Evolutionary conservation across 805 yeast species (phyloP), one percentile per base, ranked within the genome.

Genomic region (Debaryomyces hansenii): DNA sequence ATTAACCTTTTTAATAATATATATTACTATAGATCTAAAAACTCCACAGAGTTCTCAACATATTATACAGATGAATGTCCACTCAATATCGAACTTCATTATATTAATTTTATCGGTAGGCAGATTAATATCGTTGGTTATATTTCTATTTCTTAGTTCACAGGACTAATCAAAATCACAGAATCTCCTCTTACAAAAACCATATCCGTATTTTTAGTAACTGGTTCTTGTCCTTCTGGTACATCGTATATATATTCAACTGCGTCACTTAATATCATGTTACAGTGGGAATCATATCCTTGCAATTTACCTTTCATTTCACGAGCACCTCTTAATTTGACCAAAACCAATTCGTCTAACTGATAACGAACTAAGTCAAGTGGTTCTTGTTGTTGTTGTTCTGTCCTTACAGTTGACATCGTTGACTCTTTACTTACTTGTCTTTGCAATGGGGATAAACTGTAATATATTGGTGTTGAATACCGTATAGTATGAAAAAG

Each of bases 111-210:
- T 24, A 37, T 34, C 5, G 18, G 35, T 36, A 35, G 31, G 20
- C 24, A 31, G 20, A 14, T 35, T 20, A 4, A n/a, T 37, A 37
- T 14, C 14, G 7, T 20, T 37, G 27, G 7, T 20, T 37, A 10
- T 37, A 20, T 9, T 24, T 21, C 8, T 35, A 11, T 24, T 18
- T 37, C n/a, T 37, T 54, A 62, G 24, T 57, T 53, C 15, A 63
- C 50, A 14, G 78, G 75, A 44, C 86, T 83, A 44, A 94, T 84
- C 55, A 91, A 77, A 42, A 95, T 89, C 37, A 94, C 98, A 2
- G 95, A 84, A 68, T 94, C 99, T n/a, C 99, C 99, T 72, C 99
- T 84, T 12, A 94, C 91, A 69, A 92, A 92, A 37, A 94, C 83
- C 90, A 94, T 88, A 46, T 89, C 96, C 14, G 90, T 79, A 51